Conservation (phyloP, 2,329 filamentous ascomycete genomes). For the Trichoderma sp. region DNA sequence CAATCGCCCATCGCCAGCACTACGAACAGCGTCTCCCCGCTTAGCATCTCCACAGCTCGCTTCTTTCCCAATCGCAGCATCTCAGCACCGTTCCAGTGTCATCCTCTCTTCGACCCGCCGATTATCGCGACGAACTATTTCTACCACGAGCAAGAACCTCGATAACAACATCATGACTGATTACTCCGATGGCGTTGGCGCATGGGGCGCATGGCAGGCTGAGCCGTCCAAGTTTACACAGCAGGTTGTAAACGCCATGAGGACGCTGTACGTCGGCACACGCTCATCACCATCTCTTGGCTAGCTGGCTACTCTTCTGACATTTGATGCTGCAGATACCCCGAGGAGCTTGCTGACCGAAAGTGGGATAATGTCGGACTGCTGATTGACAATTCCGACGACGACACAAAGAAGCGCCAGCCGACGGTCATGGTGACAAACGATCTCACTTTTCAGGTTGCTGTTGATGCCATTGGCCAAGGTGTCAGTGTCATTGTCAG, state of each 20-base stretch:
- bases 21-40: neutral
- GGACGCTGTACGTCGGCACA: constrained; percentile 66
- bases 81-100: neutral
- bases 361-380: constrained; percentile 98
- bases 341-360: constrained; percentile 83
- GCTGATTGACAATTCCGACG: constrained; percentile 56
- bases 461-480: constrained; percentile 81
- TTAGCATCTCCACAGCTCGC: neutral
- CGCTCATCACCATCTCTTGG: neutral
- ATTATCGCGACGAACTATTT: neutral
- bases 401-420: constrained; percentile 38
- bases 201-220: constrained; percentile 48
- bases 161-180: constrained; percentile 2
- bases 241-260: constrained; percentile 77
- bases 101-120: neutral
- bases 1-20: neutral
- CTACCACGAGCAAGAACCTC: neutral
- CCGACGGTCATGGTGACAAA: constrained; percentile 67
- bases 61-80: neutral
- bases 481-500: constrained; percentile 80
- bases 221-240: constrained; percentile 50
- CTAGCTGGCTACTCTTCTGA: neutral
- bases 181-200: constrained; percentile 37
- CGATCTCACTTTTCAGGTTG: constrained; percentile 86
- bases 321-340: constrained; percentile 65